Conservation (phyloP, 2,329 filamentous ascomycete genomes). For the Talaromyces islandicus region DNA sequence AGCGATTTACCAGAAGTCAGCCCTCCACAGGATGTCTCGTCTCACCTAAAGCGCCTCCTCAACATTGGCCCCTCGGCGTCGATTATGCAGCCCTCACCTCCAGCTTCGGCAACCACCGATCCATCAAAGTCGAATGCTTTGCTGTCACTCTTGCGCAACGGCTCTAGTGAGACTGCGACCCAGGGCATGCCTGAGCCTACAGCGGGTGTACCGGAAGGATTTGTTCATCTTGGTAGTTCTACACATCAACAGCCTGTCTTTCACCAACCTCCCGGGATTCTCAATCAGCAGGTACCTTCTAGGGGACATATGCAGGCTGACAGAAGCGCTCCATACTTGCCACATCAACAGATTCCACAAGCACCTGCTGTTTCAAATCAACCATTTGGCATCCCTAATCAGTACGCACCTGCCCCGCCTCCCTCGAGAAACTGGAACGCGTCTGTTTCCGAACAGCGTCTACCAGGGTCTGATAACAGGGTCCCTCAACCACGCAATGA, state of each 20-base stretch:
- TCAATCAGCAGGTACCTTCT: neutral
- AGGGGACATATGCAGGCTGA: neutral
- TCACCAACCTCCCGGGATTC: neutral
- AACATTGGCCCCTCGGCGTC: conserved; percentile 28
- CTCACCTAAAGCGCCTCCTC: conserved; percentile 47
- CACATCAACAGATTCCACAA: neutral
- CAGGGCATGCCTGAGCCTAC: conserved; percentile 16
- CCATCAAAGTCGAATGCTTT: conserved; percentile 46
- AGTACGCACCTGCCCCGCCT: neutral
- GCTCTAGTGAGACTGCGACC: conserved; percentile 19
- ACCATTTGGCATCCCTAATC: neutral
- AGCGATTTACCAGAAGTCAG: conserved; percentile 38
- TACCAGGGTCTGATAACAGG: neutral
- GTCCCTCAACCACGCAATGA: neutral
- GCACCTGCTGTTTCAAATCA: neutral
- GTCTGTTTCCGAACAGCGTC: no score
- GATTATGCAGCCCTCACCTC: conserved; percentile 9
- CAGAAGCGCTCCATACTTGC: neutral
- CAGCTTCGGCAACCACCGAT: conserved; percentile 21
- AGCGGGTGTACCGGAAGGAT: conserved; percentile 47
- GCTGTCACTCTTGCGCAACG: conserved; percentile 49
- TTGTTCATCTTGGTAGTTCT: conserved; percentile 40
- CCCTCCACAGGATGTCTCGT: conserved; percentile 38
- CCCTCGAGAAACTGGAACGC: neutral
- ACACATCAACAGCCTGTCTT: conserved; percentile 2